Evolutionary conservation across 108 stramenopile genomes (phyloP), one percentile per base, ranked within the genome.

Genomic region (Cyclostephanos invisitatus): DNA sequence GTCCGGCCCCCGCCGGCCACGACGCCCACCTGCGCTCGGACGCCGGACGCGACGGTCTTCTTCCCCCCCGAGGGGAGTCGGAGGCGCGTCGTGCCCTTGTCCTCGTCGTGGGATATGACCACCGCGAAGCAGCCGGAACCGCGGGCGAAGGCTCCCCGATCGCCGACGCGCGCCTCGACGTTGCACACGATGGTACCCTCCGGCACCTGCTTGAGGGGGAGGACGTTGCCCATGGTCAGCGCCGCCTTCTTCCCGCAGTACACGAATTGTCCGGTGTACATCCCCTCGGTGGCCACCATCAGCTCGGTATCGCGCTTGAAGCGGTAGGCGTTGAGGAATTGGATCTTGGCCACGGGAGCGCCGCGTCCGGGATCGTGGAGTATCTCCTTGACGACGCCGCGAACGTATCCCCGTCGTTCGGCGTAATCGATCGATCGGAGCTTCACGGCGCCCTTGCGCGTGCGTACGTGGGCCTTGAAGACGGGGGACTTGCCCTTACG

Each of bases 131-230:
- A 88, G 24, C 99, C 99, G 46, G 97, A 98, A 74, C 89, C 86
- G 71, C 96, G 94, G 58, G 96, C 98, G 78, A 98, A 90, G 59
- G 88, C 87, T 69, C 99, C 99, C 70, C 97, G 96, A 85, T 99
- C 99, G 27, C 99, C 99, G 60, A 85, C 71, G 63, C 80, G 81
- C 64, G 95, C 77, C 90, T 99, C 99, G 32, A 98, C 82, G 86
- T 97, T 98, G 97, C 97, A 99, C 51, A 97, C 88, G 74, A 99
- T 97, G 74, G 99, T 97, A 63, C 99, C 99, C 95, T 99, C 99
- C 40, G 99, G 99, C 55, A 99, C 95, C 14, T 79, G 75, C 18
- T 51, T 72, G 62, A 99, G 62, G 56, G 99, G 99, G 20, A 99
- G 85, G 75, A 98, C 96, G 81, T 99, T 99, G 64, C 99, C 99